Evolutionary conservation across 1,284 basidiomycete species (phyloP), one percentile per base, ranked within the genome.

Genomic region (Cryptococcus sp.): DNA sequence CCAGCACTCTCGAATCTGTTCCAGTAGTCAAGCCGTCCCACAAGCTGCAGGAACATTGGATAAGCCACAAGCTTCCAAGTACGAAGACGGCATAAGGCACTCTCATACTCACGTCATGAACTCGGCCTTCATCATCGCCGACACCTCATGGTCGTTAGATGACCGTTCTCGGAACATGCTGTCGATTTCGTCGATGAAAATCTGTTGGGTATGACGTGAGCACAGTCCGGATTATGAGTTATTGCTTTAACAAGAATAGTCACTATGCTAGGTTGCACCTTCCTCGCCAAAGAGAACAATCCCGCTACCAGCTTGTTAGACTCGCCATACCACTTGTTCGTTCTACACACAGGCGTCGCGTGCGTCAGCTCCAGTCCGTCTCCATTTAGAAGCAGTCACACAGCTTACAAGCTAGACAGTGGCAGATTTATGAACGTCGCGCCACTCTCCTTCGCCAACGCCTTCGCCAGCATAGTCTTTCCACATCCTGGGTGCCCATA

Each of bases 101-200:
- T 50, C 46, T n/a, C n/a, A 6, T 12, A 79, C 89, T 67, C 77
- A 91, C 86, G 92, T 96, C 94, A 98, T 97, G 75, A 98, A 98
- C 73, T 99, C 95, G 1, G 95, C 95, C 79, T 99, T 98, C 86
- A 98, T 96, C 93, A 98, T 98, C 5, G 88, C 91, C 24, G 93
- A 98, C 46, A 94, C 95, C 71, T 98, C 96, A 76, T 99, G 96
- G 70, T 98, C 96, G 12, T 88, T 87, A 52, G 85, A 84, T 12
- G 79, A 79, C 60, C 96, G 82, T 75, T 97, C 91, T 55, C 95
- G 81, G 75, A 98, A 79, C 77, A 99, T 92, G 8, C 89, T 91
- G 72, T 89, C 87, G 57, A 89, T 88, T 75, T 89, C 87, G 73
- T 89, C 87, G 68, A 89, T 88, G 73, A 89, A 89, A 60, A 89